These are phyloP conservation scores for Entomortierella chlamydospora DNA, from an alignment of 192 early-diverging fungal species.

Conservation along the genomic window DNA sequence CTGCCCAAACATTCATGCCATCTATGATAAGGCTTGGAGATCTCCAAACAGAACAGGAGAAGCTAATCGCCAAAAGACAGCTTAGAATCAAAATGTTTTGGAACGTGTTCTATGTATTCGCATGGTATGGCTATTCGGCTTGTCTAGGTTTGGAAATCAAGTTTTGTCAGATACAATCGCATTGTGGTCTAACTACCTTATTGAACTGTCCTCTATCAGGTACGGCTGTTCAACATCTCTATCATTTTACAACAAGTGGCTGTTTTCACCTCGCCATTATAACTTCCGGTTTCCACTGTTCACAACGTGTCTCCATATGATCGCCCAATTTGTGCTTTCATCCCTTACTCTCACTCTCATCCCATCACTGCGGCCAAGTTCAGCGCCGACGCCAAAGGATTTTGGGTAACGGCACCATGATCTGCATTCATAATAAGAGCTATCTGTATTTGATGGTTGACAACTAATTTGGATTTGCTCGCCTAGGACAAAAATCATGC, in stretches of 20 bases:
- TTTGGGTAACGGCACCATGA: constrained; percentile 48
- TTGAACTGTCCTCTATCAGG: constrained; percentile 7
- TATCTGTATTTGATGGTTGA: not conserved
- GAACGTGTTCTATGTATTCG: constrained; percentile 55
- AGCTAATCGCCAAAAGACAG: constrained; percentile 31
- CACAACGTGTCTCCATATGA: constrained; percentile 87
- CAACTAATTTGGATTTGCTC: not conserved
- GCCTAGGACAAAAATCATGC: constrained; percentile 75
- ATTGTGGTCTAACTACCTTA: too few relatives aligned
- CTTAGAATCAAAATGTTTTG: constrained; percentile 44
- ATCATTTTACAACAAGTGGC: constrained; percentile 94
- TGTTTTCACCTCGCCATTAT: constrained; percentile 84
- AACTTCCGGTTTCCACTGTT: constrained; percentile 93
- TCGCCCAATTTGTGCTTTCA: constrained; percentile 81
- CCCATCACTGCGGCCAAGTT: constrained; percentile 70
- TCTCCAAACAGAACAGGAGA: constrained; percentile 13
- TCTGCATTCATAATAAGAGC: not conserved
- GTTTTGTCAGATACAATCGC: too few relatives aligned
- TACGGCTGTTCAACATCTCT: constrained; percentile 70
- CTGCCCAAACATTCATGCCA: not conserved
- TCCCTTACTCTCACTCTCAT: constrained; percentile 64
- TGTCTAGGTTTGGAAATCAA: too few relatives aligned
- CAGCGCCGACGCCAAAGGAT: constrained; percentile 63
- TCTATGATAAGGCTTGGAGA: not conserved
- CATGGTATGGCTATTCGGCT: constrained; percentile 49